Base-by-base conservation (phyloP, 495 filamentous ascomycete species). In the Aspergillus taichungensis region DNA sequence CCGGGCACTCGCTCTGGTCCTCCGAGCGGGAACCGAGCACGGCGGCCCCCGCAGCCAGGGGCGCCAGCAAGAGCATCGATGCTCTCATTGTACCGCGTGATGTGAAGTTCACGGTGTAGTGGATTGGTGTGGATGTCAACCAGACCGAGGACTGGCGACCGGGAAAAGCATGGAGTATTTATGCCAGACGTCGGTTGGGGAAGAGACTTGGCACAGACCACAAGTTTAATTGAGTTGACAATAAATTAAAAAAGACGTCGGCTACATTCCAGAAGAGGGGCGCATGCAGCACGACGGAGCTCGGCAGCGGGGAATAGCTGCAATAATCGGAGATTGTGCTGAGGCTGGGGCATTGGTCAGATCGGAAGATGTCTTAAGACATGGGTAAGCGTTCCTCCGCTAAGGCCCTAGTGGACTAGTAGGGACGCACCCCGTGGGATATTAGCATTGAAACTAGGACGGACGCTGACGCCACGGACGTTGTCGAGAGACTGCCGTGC, bases 1-100 rank as follows among this genome's bases (percentile, higher is more conserved):
- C 87, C 10, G 84, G 83, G 52, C 86, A 91, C 12, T 60, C 46
- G 18, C 18, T 24, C 4, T 54, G 43, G 6, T 36, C 45, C 13
- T 47, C 38, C 9, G 45, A 41, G 1, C 53, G 51, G 9, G 61
- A 45, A 10, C 51, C 51, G 41, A 67, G 42, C 13, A 59, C 54
- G 12, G 60, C 53, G 44, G 65, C 64, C 13, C 62, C 61, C 18
- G 18, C 18, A 41, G 52, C 63, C 18, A 70, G 51, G 50, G 61
- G 53, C n/a, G 53, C 44, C 10, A 67, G 49, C 28, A 59, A 46
- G 13, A 69, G 47, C 30, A 66, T 36, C 5, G 50, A 39, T 29
- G 51, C 45, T 53, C 54, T 43, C 66, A 67, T 69, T 13, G 13
- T 30, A 24, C 18, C n/a, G 13, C 13, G 33, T 14, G n/a, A 14